These are phyloP conservation scores for Podaxis sp. DNA, from an alignment of 768 basidiomycete genomes.

Conservation along the genomic window DNA sequence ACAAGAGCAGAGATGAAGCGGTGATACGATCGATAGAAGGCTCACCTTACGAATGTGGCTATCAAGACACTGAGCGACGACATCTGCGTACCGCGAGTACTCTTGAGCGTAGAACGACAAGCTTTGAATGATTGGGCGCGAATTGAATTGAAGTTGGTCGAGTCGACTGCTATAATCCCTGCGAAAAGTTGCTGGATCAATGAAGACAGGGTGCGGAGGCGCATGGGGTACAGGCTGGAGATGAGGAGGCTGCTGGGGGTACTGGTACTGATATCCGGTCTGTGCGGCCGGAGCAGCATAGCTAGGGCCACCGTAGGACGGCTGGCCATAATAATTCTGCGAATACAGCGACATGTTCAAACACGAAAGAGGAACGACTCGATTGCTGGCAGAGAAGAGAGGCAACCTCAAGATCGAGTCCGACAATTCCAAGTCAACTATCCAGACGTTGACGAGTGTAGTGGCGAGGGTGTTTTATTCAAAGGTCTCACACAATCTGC, in stretches of 20 bases:
- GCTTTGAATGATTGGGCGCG: slow-evolving; percentile 89
- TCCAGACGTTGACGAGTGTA: slow-evolving; percentile 21
- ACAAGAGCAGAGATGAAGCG: slow-evolving; percentile 15
- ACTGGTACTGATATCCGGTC: slow-evolving; percentile 41
- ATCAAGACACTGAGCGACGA: slow-evolving; percentile 81
- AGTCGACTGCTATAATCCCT: slow-evolving; percentile 77
- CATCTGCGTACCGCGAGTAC: slow-evolving; percentile 71
- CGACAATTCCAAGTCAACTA: slow-evolving; percentile 12
- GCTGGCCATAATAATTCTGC: slow-evolving; percentile 61
- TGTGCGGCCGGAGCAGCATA: slow-evolving; percentile 33
- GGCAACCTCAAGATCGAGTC: slow-evolving; percentile 22
- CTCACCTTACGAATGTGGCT: slow-evolving; percentile 89
- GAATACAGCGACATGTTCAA: slow-evolving; percentile 60
- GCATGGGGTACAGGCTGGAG: slow-evolving; percentile 40
- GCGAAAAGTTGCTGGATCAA: slow-evolving; percentile 39
- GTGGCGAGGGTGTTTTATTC: slow-evolving; percentile 35
- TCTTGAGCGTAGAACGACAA: slow-evolving; percentile 93
- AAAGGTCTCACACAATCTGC: slow-evolving; percentile 52
- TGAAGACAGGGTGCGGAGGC: slow-evolving; percentile 33
- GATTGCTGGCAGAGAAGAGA: slow-evolving; percentile 16
- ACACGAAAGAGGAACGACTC: slow-evolving; percentile 13
- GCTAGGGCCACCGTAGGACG: slow-evolving; percentile 47
- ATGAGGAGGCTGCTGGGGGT: slow-evolving; percentile 43
- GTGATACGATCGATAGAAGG: slow-evolving; percentile 28
- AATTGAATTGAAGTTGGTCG: slow-evolving; percentile 87